A percentile compares a stretch with the other conserved stretches of the same genome.
Conservation (phyloP, 352 stramenopile species). For the Pythium rishiriense region DNA sequence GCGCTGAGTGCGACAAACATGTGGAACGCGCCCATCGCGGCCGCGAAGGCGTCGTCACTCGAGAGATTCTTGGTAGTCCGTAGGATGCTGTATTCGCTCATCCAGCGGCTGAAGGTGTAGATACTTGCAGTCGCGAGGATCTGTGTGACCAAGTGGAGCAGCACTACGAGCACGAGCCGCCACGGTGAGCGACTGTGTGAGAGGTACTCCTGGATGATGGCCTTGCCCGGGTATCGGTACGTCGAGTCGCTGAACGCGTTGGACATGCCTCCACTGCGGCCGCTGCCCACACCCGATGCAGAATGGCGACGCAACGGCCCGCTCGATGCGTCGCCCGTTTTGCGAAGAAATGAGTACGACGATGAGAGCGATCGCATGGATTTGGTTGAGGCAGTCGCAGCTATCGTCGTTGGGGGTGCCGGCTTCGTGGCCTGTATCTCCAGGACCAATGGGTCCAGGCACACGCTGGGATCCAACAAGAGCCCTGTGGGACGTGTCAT, state of each 20-base stretch:
- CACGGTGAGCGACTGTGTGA: constrained; percentile 34
- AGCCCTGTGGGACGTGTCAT: constrained; percentile 14
- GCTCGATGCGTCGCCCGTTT: background rate
- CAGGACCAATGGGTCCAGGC: constrained; percentile 27
- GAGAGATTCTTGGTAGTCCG: background rate
- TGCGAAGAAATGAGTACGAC: background rate
- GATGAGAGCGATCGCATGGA: background rate
- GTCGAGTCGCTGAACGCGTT: constrained; percentile 9
- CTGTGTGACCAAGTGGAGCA: constrained; percentile 38
- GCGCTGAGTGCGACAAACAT: constrained; percentile 21
- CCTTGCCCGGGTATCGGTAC: constrained; percentile 17
- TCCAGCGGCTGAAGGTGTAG: constrained; percentile 44
- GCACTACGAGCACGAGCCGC: constrained; percentile 29
- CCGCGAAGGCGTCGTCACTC: constrained; percentile 24
- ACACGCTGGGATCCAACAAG: constrained; percentile 23
- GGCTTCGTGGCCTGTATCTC: constrained; percentile 27
- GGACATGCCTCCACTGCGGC: background rate
- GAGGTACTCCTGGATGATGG: constrained; percentile 36
- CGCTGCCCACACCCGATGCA: background rate
- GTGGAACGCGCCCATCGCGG: constrained; percentile 20
- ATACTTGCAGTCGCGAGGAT: constrained; percentile 33
- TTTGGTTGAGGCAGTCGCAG: background rate
- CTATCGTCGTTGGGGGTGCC: background rate
- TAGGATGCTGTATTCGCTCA: constrained; percentile 24
- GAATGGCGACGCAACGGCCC: background rate